Evolutionary conservation across 176 grass and related monocot genomes (phyloP).

Genomic region (Thalia dealbata): DNA sequence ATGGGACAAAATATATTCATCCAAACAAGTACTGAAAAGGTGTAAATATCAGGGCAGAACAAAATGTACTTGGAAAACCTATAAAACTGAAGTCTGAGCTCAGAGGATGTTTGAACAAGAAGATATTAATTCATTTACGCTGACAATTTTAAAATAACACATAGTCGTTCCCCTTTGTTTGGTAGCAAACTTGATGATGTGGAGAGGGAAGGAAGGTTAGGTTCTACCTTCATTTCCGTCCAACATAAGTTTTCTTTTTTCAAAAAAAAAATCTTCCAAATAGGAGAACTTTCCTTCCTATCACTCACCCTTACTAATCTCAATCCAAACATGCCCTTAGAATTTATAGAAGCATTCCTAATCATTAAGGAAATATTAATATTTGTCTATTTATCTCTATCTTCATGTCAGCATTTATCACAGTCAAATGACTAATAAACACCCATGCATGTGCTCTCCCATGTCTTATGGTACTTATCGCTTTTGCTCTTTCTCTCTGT

Average conservation of each 20-base stretch:
- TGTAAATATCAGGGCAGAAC: background rate
- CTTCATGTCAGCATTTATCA: background rate
- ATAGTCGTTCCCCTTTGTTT: too few relatives aligned
- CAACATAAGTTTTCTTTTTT: too few relatives aligned
- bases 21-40: background rate
- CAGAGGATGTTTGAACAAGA: background rate
- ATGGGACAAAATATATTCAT: conserved; percentile 4
- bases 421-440: background rate
- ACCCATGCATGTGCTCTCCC: background rate
- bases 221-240: too few relatives aligned
- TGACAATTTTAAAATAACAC: too few relatives aligned
- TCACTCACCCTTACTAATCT: too few relatives aligned
- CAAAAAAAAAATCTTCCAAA: too few relatives aligned
- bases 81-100: background rate
- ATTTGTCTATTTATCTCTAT: background rate
- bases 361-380: too few relatives aligned
- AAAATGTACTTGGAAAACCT: background rate
- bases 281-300: too few relatives aligned
- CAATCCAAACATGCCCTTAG: too few relatives aligned
- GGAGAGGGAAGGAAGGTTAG: too few relatives aligned
- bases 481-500: background rate
- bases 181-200: too few relatives aligned
- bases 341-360: too few relatives aligned
- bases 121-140: background rate
- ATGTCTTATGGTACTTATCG: background rate